Conservation (phyloP, 2,329 filamentous ascomycete genomes). For the Paecilomyces sp. region DNA sequence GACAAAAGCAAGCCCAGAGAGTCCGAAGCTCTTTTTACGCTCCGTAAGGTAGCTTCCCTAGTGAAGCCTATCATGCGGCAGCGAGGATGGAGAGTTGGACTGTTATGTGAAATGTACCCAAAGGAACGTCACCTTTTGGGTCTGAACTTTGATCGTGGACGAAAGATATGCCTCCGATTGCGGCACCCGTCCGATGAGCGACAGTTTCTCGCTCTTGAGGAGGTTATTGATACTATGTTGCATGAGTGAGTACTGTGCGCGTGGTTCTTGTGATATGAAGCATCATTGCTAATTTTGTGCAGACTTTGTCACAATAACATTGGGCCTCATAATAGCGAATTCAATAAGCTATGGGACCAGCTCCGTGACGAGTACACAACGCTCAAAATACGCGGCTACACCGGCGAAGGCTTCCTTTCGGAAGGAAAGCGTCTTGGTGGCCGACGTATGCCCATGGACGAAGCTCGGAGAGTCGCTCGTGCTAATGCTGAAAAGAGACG, state of each 20-base stretch:
- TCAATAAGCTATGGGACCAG: slow-evolving; percentile 83
- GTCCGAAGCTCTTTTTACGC: slow-evolving; percentile 49
- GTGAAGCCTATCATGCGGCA: slow-evolving; percentile 95
- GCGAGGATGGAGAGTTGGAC: slow-evolving; percentile 68
- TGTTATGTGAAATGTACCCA: slow-evolving; percentile 81
- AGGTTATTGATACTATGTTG: slow-evolving; percentile 82
- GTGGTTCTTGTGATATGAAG: neutral
- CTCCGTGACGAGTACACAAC: slow-evolving; percentile 78
- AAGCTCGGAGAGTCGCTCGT: slow-evolving; percentile 68
- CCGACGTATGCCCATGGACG: slow-evolving; percentile 55
- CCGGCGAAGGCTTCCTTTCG: slow-evolving; percentile 79
- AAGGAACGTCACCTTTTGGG: slow-evolving; percentile 66
- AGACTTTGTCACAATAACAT: slow-evolving; percentile 75
- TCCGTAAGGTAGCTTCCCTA: slow-evolving; percentile 76
- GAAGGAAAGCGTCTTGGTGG: slow-evolving; percentile 69
- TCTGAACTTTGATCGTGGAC: slow-evolving; percentile 70
- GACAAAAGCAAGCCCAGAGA: slow-evolving; percentile 43
- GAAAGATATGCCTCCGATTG: slow-evolving; percentile 74
- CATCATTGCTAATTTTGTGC: slow-evolving; percentile 7
- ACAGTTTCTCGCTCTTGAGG: slow-evolving; percentile 73
- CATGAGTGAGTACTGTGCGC: slow-evolving; percentile 56
- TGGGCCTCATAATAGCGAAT: slow-evolving; percentile 74
- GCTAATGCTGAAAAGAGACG: slow-evolving; percentile 66
- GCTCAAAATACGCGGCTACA: slow-evolving; percentile 73
- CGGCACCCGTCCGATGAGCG: slow-evolving; percentile 66